A percentile compares a stretch with the other conserved stretches of the same genome.
Evolutionary conservation across 2,329 filamentous ascomycete species (phyloP).

Genomic region (Helminthosporium solani): DNA sequence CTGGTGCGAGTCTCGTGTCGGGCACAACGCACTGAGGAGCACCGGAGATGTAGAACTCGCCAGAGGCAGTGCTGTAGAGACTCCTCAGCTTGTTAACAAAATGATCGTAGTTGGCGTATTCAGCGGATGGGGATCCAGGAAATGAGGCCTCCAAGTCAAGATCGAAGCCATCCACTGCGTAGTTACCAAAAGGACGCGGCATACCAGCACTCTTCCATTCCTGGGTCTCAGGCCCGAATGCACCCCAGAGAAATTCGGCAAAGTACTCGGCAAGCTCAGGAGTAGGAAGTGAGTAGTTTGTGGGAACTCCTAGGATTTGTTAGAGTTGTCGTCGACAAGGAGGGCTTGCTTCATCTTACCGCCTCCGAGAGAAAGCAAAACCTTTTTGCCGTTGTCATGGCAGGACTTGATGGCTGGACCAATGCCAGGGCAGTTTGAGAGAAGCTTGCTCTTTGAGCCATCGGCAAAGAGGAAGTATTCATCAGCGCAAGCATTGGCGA

Average conservation of each 20-base stretch:
- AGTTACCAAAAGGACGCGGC: slow-evolving; percentile 52
- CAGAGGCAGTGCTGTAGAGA: no score
- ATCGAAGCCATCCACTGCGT: slow-evolving; percentile 55
- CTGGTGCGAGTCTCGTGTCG: no score
- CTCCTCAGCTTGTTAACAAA: no score
- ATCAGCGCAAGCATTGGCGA: slow-evolving; percentile 51
- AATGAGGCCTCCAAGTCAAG: slow-evolving; percentile 47
- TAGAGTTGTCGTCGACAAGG: no score
- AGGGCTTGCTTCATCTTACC: slow-evolving; percentile 6
- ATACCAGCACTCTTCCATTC: slow-evolving; percentile 33
- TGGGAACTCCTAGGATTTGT: slow-evolving; percentile 22
- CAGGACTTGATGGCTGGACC: slow-evolving; percentile 33
- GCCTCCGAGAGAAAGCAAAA: slow-evolving; percentile 52
- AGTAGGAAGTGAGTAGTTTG: slow-evolving; percentile 47
- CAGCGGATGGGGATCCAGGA: no score
- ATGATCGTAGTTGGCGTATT: no score
- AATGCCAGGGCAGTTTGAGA: slow-evolving; percentile 48
- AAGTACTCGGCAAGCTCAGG: slow-evolving; percentile 47
- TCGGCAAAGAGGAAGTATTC: slow-evolving; percentile 42
- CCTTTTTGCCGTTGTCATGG: slow-evolving; percentile 37
- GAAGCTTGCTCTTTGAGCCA: slow-evolving; percentile 44
- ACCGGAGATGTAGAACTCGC: no score
- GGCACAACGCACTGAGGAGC: no score
- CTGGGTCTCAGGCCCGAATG: slow-evolving; percentile 49
- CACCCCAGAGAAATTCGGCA: slow-evolving; percentile 53